Evolutionary conservation across 805 yeast genomes (phyloP), one percentile per base, ranked within the genome.

Genomic region (Metschnikowia proteae): DNA sequence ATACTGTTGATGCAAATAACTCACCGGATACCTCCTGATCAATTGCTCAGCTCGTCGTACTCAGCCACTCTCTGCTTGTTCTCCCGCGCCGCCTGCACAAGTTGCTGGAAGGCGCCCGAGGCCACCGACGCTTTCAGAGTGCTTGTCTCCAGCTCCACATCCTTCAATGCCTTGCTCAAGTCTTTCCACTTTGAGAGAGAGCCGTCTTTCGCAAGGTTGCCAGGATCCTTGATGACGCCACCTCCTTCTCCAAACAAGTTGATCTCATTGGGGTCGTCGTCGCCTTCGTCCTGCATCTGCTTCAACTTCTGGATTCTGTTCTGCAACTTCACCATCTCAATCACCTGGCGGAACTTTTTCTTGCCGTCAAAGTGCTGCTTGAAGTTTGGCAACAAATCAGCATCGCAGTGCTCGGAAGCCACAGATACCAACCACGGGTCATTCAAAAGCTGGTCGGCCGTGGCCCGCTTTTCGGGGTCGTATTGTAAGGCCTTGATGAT

Each of bases 321-420:
- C 60, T 86, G 82, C 68, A 92, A 79, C 58, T 82, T 82, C 45
- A 92, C 91, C 61, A 88, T 74, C 64, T 89, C 94, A 58, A 88
- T 84, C 34, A 94, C 97, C 58, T 85, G 87, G 60, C 84, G 82
- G 71, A 94, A 83, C 67, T 86, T 90, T 60, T 79, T 76, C 62
- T 87, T 88, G 30, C 96, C 95, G 62, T 84, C 82, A 76, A 89
- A 87, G 38, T 88, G 88, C 61, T 83, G 82, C 70, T 82, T 81
- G 68, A 92, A 83, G 62, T 75, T 78, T 25, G 96, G 96, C 66
- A 89, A 78, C 71, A 92, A 79, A 68, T 92, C 96, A 38, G 78
- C 71, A 37, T 76, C 72, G 45, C 73, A 69, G 53, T 76, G 75
- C 41, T 74, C 70, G 29, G 71, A 62, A 1, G 76, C 73, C 42